A percentile compares a stretch with the other conserved stretches of the same genome.
Conservation (phyloP, 2,329 filamentous ascomycete genomes). For the Monilinia vaccinii-corymbosi region DNA sequence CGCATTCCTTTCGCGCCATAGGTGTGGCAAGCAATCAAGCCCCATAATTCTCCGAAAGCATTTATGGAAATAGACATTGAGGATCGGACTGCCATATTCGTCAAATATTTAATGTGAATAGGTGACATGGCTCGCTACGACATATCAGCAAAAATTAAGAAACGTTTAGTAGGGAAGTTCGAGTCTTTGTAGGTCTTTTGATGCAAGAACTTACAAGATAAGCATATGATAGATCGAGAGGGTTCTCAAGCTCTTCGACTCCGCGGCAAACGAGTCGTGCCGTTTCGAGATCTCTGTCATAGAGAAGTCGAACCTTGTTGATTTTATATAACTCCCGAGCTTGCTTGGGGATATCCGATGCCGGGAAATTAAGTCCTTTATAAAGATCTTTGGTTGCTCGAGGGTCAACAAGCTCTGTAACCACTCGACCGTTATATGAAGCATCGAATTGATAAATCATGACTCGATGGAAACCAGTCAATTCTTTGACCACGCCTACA, state of each 20-base stretch:
- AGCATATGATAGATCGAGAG: conserved; percentile 62
- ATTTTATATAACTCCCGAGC: conserved; percentile 82
- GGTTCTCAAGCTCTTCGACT: conserved; percentile 60
- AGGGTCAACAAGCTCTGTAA: conserved; percentile 79
- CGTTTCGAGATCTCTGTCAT: conserved; percentile 73
- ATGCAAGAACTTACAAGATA: conserved; percentile 41
- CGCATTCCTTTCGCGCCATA: conserved; percentile 74
- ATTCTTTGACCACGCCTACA: conserved; percentile 77
- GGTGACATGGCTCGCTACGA: conserved; percentile 69
- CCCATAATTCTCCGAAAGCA: conserved; percentile 79
- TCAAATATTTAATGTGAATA: conserved; percentile 79
- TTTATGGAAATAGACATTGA: conserved; percentile 95
- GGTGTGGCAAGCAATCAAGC: conserved; percentile 75
- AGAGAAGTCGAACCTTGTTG: conserved; percentile 81
- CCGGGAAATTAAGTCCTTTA: conserved; percentile 81
- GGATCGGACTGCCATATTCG: conserved; percentile 83
- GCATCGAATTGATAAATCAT: conserved; percentile 91
- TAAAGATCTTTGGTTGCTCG: conserved; percentile 72
- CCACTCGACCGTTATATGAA: conserved; percentile 74
- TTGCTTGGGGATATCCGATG: conserved; percentile 80
- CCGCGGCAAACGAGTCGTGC: conserved; percentile 74
- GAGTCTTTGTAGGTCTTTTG: neutral
- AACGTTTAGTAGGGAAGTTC: no score
- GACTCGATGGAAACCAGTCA: conserved; percentile 84
- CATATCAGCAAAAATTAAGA: neutral